A percentile compares a stretch with the other conserved stretches of the same genome.
phyloP scores from a whole-genome alignment of 148 eudicot species.

The Mesembryanthemum crystallinum region DNA sequence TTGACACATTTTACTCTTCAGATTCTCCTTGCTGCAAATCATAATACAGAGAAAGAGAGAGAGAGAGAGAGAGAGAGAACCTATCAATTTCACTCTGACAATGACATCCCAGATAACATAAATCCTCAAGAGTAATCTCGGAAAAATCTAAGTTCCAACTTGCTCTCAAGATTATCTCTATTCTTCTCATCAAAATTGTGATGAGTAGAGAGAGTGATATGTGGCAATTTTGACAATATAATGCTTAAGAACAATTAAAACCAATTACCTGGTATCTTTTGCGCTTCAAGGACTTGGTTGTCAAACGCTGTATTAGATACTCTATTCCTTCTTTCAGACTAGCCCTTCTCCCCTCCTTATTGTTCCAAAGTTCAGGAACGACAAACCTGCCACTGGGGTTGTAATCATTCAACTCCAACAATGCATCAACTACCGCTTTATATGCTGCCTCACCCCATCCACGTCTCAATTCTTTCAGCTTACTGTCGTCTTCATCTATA shows the following conservation, averaged over 20 bases:
- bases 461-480: conserved; percentile 38
- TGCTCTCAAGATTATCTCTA: too few relatives aligned
- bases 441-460: conserved; percentile 46
- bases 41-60: too few relatives aligned
- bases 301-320: conserved; percentile 36
- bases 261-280: conserved; percentile 21
- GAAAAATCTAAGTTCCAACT: too few relatives aligned
- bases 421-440: conserved; percentile 39
- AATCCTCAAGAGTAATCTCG: too few relatives aligned
- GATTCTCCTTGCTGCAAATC: too few relatives aligned
- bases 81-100: too few relatives aligned
- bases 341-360: conserved; percentile 47
- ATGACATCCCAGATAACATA: too few relatives aligned
- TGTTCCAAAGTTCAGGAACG: conserved; percentile 50
- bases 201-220: not conserved
- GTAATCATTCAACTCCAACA: conserved; percentile 51
- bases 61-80: too few relatives aligned
- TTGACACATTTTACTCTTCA: too few relatives aligned
- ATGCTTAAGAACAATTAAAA: not conserved
- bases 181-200: too few relatives aligned
- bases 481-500: conserved; percentile 40
- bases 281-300: conserved; percentile 37
- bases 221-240: not conserved
- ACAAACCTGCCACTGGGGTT: conserved; percentile 58
- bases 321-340: conserved; percentile 47